A percentile compares a stretch with the other conserved stretches of the same genome.
phyloP scores from a whole-genome alignment of 192 early-diverging fungal genomes.

The Coemansia sp. region DNA sequence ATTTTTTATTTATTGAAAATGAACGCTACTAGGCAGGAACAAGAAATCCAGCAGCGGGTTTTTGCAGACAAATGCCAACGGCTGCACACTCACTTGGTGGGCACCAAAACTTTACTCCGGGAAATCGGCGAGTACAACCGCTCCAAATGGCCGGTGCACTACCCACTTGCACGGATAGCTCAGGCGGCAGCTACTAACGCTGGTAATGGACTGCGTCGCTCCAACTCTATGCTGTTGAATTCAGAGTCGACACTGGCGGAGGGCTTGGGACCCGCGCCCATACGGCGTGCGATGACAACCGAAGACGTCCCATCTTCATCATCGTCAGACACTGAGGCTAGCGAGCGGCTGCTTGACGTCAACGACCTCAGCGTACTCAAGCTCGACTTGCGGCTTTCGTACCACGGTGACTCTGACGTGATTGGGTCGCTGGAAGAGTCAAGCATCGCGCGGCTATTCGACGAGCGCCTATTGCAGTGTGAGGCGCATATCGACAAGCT shows the following conservation, averaged over 20 bases:
- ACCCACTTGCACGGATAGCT: slow-evolving; percentile 58
- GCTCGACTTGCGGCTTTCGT: slow-evolving; percentile 69
- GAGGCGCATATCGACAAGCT: slow-evolving; percentile 82
- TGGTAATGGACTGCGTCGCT: slow-evolving; percentile 23
- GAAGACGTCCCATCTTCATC: slow-evolving; percentile 17
- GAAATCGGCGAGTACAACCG: slow-evolving; percentile 74
- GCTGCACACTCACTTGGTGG: slow-evolving; percentile 68
- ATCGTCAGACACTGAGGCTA: background rate
- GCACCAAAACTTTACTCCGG: slow-evolving; percentile 65
- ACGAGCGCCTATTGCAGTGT: slow-evolving; percentile 69
- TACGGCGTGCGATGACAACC: slow-evolving; percentile 40
- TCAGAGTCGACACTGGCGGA: slow-evolving; percentile 23
- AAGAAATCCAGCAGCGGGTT: slow-evolving; percentile 61
- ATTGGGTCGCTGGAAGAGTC: slow-evolving; percentile 68
- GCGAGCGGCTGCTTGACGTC: slow-evolving; percentile 27
- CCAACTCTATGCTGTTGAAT: slow-evolving; percentile 33
- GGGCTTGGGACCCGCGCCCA: slow-evolving; percentile 6
- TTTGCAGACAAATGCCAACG: slow-evolving; percentile 77
- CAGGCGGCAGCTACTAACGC: background rate
- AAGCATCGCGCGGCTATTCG: slow-evolving; percentile 72
- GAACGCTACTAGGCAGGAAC: slow-evolving; percentile 28
- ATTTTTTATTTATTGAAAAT: slow-evolving; percentile 2
- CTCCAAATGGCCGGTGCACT: slow-evolving; percentile 66
- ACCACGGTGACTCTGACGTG: slow-evolving; percentile 63
- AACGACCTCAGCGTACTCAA: slow-evolving; percentile 61